A percentile compares a stretch with the other conserved stretches of the same genome.
Conservation (phyloP, 2,329 filamentous ascomycete species). For the Trichoderma breve region DNA sequence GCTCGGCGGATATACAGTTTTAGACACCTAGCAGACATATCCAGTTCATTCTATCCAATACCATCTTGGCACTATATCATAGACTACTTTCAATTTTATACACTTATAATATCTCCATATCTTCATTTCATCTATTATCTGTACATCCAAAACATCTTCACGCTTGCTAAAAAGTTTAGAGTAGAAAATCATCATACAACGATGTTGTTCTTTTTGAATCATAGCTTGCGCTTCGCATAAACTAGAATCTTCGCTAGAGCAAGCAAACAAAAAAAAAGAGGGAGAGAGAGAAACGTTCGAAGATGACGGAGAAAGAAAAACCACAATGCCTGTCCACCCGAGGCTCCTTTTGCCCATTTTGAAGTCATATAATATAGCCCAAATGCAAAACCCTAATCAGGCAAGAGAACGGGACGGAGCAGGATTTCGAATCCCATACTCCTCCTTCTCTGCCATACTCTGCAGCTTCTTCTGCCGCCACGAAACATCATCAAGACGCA, state of each 20-base stretch:
- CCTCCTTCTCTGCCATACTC: background rate
- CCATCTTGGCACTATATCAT: background rate
- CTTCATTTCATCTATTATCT: background rate
- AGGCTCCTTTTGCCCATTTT: conserved; percentile 14
- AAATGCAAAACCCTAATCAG: background rate
- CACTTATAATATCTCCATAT: background rate
- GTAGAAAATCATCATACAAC: background rate
- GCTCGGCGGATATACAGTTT: background rate
- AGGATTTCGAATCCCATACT: background rate
- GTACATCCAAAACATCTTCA: background rate
- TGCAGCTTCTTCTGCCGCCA: conserved; percentile 4
- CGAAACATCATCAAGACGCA: conserved; percentile 18
- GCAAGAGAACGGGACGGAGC: background rate
- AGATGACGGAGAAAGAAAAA: background rate
- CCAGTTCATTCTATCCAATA: background rate
- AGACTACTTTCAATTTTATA: background rate
- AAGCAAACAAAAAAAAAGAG: background rate
- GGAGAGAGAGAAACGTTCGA: background rate
- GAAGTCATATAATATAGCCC: conserved; percentile 15
- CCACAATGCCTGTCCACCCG: background rate
- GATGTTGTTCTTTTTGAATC: background rate
- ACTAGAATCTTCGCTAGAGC: conserved; percentile 11
- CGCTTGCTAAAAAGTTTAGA: background rate
- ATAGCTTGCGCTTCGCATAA: conserved; percentile 13
- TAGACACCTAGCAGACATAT: background rate